A percentile compares a stretch with the other conserved stretches of the same genome.
Evolutionary conservation across 495 filamentous ascomycete species (phyloP).

Genomic region (Evernia prunastri): DNA sequence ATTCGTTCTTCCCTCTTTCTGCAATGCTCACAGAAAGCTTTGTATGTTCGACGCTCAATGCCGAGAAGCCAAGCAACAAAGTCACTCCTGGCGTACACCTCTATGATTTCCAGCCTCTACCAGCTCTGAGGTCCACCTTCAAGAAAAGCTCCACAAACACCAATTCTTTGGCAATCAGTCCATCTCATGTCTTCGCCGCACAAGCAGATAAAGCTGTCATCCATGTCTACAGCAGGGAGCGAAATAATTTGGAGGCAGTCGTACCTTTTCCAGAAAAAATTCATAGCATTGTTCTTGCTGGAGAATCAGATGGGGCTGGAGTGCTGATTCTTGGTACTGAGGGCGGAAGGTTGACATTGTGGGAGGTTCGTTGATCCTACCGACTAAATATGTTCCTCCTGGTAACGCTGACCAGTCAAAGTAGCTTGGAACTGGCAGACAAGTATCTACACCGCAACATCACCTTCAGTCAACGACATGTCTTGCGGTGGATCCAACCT

Average conservation of each 20-base stretch:
- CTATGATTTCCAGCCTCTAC: conserved; percentile 70
- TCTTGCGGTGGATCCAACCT: conserved; percentile 62
- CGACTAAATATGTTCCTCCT: neutral
- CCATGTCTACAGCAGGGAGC: conserved; percentile 79
- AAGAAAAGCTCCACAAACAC: conserved; percentile 82
- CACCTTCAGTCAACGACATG: conserved; percentile 82
- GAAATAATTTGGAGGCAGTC: conserved; percentile 77
- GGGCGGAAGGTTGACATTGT: conserved; percentile 77
- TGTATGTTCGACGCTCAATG: conserved; percentile 63
- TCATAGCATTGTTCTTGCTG: conserved; percentile 60
- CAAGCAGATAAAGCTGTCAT: conserved; percentile 87
- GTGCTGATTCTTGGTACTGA: conserved; percentile 79
- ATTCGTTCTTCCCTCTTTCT: neutral
- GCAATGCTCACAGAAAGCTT: conserved; percentile 77
- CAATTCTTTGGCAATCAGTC: conserved; percentile 74
- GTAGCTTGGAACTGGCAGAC: conserved; percentile 77
- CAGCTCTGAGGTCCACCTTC: conserved; percentile 65
- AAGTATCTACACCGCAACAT: conserved; percentile 76
- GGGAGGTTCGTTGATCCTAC: conserved; percentile 63
- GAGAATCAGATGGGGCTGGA: conserved; percentile 50
- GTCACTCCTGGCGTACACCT: conserved; percentile 69
- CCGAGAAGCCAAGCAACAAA: conserved; percentile 56
- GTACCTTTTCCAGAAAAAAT: conserved; percentile 83
- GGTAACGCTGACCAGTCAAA: conserved; percentile 21
- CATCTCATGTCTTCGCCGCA: conserved; percentile 81